Evolutionary conservation across 805 yeast species (phyloP).

Genomic region (Yarrowia sp.): DNA sequence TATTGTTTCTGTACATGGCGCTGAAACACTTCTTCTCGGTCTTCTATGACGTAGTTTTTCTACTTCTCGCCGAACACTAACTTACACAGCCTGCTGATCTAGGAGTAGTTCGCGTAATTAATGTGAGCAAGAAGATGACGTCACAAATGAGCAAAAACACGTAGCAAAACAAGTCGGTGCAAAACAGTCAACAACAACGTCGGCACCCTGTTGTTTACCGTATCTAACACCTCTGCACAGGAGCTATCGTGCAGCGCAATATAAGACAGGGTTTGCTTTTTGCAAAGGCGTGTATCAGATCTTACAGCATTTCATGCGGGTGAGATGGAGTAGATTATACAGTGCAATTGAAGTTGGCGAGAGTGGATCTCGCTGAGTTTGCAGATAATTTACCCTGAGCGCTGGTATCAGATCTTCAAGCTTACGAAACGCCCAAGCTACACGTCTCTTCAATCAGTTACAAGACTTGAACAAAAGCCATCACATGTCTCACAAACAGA

Average conservation of each 20-base stretch:
- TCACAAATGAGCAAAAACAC: neutral
- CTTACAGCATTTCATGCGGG: slow-evolving; percentile 14
- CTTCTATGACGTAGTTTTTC: no score
- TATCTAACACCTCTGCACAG: neutral
- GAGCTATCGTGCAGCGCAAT: no score
- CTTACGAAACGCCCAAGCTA: neutral
- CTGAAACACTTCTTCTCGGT: neutral
- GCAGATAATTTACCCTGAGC: no score
- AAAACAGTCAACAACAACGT: no score
- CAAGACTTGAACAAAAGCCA: no score
- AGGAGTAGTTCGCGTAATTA: neutral
- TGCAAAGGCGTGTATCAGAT: neutral
- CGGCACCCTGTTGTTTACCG: no score
- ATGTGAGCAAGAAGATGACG: slow-evolving; percentile 6
- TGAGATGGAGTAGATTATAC: neutral
- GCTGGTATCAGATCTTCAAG: neutral
- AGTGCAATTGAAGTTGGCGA: no score
- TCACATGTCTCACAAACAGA: neutral
- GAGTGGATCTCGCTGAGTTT: no score
- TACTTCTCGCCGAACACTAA: no score
- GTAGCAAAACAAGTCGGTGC: no score
- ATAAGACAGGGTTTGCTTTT: neutral
- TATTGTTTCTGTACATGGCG: neutral
- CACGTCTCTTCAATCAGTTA: no score
- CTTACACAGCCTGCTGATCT: slow-evolving; percentile 11